phyloP scores from a whole-genome alignment of 495 filamentous ascomycete genomes.

The Aspergillus diversus region DNA sequence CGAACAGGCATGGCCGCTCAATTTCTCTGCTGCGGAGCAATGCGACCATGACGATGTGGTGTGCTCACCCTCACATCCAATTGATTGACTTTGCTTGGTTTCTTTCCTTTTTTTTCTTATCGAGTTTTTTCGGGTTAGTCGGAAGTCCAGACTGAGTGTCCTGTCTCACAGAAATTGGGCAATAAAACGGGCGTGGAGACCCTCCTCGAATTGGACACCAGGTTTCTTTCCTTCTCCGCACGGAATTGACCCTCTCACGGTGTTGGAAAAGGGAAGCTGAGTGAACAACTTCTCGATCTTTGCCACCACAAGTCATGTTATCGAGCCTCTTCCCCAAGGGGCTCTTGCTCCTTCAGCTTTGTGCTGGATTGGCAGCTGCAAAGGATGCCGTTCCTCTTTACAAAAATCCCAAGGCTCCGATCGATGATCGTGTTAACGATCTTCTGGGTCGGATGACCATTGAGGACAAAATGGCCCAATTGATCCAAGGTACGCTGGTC shows the following conservation, averaged over 20 bases:
- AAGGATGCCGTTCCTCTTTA: slow-evolving; percentile 46
- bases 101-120: not conserved
- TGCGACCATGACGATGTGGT: not conserved
- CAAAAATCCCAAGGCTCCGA: slow-evolving; percentile 62
- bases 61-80: not conserved
- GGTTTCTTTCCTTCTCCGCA: slow-evolving; percentile 5
- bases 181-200: slow-evolving; percentile 11
- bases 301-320: slow-evolving; percentile 26
- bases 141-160: not conserved
- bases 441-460: slow-evolving; percentile 70
- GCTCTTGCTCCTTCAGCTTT: slow-evolving; percentile 37
- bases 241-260: not conserved
- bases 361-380: slow-evolving; percentile 27
- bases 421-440: slow-evolving; percentile 66
- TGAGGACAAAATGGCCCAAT: slow-evolving; percentile 69
- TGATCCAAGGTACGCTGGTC: slow-evolving; percentile 56
- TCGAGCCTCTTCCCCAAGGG: slow-evolving; percentile 31
- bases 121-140: not conserved
- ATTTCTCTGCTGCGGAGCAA: not conserved
- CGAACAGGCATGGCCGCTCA: slow-evolving; percentile 5
- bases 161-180: not conserved
- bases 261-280: not conserved
- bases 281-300: not conserved
- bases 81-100: not conserved
- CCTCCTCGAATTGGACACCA: not conserved